Conservation (phyloP, 768 basidiomycete species). For the Lyophyllum semitale region DNA sequence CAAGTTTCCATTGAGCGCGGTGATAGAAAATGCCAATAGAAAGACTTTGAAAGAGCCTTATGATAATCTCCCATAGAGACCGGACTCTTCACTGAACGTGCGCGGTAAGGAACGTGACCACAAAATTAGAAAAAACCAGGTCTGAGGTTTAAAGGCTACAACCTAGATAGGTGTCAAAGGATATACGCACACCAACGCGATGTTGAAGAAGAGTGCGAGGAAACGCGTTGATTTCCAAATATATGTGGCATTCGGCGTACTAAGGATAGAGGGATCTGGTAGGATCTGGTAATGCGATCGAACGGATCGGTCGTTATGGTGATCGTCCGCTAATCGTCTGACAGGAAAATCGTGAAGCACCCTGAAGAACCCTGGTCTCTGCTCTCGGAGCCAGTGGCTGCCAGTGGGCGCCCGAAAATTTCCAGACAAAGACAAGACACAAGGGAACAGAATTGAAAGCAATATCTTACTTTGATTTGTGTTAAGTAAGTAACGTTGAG, state of each 20-base stretch:
- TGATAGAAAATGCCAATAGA: not conserved
- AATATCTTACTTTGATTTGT: not conserved
- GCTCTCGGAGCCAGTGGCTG: no score
- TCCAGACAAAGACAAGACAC: not conserved
- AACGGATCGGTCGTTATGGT: not conserved
- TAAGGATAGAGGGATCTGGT: not conserved
- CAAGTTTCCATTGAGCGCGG: not conserved
- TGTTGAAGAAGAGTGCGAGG: no score
- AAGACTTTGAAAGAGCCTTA: not conserved
- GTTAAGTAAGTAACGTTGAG: not conserved
- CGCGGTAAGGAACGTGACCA: no score
- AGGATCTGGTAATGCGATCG: no score
- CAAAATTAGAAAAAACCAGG: no score
- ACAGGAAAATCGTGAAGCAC: slow-evolving; percentile 18
- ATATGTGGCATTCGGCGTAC: no score
- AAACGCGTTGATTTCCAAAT: no score
- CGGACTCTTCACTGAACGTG: no score
- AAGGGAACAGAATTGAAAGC: not conserved
- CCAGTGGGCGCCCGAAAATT: slow-evolving; percentile 3
- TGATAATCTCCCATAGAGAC: not conserved
- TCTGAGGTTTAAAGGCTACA: no score
- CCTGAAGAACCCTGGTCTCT: slow-evolving; percentile 19
- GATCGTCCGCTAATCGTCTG: slow-evolving; percentile 11
- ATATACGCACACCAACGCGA: no score
- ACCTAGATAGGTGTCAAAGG: no score